Evolutionary conservation across 805 yeast genomes (phyloP), one percentile per base, ranked within the genome.

Genomic region (Candida bentonensis): DNA sequence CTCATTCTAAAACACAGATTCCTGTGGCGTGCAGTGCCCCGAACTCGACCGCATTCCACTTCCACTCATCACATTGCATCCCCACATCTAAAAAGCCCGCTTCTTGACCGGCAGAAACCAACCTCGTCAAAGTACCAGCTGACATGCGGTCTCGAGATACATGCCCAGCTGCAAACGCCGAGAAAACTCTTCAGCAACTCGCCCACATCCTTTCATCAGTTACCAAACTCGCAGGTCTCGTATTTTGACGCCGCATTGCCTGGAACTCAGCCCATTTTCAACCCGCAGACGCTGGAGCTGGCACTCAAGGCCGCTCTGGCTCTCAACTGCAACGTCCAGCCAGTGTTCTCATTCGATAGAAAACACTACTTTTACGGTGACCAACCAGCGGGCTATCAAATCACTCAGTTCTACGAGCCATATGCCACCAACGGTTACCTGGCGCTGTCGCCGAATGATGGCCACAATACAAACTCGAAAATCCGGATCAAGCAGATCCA

Each of bases 301-400:
- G 94, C 95, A 0, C 55, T 86, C 34, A 76, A 75, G 52, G 75
- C 94, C 1, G 88, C 94, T 0, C 60, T 73, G 2, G 84, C 92
- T 0, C 61, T 88, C 43, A 69, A 79, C 26, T 73, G 85, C 47
- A 57, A 67, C 0, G 69, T 92, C 15, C 74, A 73, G 46, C 50
- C 61, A 0, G 50, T 56, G 4, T 82, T 89, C 1, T 67, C 79
- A 1, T 92, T 92, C 60, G 98, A 92, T 57, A 68, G 98, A 51
- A 92, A 92, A 61, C 98, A 92, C 59, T 92, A 92, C 60, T 87
- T 92, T 61, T 92, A 92, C 60, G 89, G 88, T 1, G 98, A 92
- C 60, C 97, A 92, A 59, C 98, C 98, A 0, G 63, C 82, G 44
- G 98, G 98, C 1, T 92, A 87, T 62, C 98, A 92, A 59, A 82